phyloP scores from a whole-genome alignment of 2,329 filamentous ascomycete species.

The Monosporascus sp. region DNA sequence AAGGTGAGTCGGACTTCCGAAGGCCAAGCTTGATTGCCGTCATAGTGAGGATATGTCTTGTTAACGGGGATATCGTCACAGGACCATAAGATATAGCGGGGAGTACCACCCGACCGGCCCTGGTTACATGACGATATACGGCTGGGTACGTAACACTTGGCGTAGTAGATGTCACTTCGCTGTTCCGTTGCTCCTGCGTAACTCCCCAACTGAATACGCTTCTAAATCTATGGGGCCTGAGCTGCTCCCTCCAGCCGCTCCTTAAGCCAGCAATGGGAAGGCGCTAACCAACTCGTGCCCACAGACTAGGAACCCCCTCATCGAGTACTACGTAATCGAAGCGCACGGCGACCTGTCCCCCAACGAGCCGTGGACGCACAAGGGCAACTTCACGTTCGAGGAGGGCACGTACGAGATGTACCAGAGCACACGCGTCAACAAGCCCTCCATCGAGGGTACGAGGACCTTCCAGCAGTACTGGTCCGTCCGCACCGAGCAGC shows the following conservation, averaged over 20 bases:
- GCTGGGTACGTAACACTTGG: constrained; percentile 30
- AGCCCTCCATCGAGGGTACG: constrained; percentile 49
- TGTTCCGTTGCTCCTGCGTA: too few species aligned
- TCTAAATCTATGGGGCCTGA: too few species aligned
- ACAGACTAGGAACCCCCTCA: constrained; percentile 21
- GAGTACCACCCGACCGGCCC: constrained; percentile 32
- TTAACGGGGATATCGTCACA: constrained; percentile 3
- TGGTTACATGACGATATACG: constrained; percentile 51
- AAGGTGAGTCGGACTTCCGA: constrained; percentile 31
- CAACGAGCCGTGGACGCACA: constrained; percentile 38
- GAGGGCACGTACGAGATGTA: constrained; percentile 50
- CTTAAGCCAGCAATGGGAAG: constrained; percentile 16
- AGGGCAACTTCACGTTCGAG: constrained; percentile 45
- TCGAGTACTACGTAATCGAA: constrained; percentile 57
- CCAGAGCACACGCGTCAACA: constrained; percentile 41
- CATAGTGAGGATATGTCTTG: background rate
- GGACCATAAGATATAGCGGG: constrained; percentile 30
- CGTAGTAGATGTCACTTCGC: too few species aligned
- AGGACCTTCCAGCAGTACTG: constrained; percentile 51
- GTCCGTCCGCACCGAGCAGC: constrained; percentile 41
- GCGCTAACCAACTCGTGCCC: constrained; percentile 30
- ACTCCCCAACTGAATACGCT: too few species aligned
- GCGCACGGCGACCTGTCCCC: constrained; percentile 44
- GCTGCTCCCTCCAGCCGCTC: too few species aligned
- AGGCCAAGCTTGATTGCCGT: background rate